Evolutionary conservation across 1,139 yeast species (phyloP), one percentile per base, ranked within the genome.

Genomic region (Saccharomyces hybrid): DNA sequence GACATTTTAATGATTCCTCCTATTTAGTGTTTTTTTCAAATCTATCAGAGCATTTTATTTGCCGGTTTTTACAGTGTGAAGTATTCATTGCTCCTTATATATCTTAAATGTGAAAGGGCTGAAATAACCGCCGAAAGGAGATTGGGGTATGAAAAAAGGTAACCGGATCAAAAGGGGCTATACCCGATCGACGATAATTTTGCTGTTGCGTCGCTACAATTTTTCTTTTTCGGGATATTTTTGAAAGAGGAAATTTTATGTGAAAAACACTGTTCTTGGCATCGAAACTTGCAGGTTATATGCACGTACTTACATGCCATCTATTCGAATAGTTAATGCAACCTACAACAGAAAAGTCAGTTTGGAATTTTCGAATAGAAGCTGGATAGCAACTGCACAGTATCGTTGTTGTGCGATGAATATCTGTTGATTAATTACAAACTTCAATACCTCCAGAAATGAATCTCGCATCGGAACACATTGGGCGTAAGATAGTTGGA

Each of bases 401-500:
- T 3, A 19, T 19, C 23, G 23, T 19, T 19, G 23, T 19, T 19
- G 23, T 19, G 23, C 23, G 23, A 19, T 19, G 23, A 19, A 19
- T 19, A 19, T 19, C 23, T 19, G 23, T 19, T 19, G 23, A 19
- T 19, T 3, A 19, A 19, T 19, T 19, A 19, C 3, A 19, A 3
- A 19, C 19, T 9, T 38, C 3, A 2, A 2, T 16, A 11, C 16
- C n/a, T 19, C 16, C n/a, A 48, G 8, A 19, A n/a, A 48, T 31
- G 38, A 32, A 48, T 48, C 8, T 19, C 29, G 27, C 3, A 31
- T 28, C 38, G 29, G 42, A 3, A 23, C 9, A 28, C 8, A 26
- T 19, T 14, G 25, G 48, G 23, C 41, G 51, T 9, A 58, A 52
- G 27, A 52, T 63, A 11, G 28, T 62, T 14, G 70, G 69, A 0